These are phyloP conservation scores for Prunus mongolica DNA, from an alignment of 306 rosid species.

Conservation along the genomic window DNA sequence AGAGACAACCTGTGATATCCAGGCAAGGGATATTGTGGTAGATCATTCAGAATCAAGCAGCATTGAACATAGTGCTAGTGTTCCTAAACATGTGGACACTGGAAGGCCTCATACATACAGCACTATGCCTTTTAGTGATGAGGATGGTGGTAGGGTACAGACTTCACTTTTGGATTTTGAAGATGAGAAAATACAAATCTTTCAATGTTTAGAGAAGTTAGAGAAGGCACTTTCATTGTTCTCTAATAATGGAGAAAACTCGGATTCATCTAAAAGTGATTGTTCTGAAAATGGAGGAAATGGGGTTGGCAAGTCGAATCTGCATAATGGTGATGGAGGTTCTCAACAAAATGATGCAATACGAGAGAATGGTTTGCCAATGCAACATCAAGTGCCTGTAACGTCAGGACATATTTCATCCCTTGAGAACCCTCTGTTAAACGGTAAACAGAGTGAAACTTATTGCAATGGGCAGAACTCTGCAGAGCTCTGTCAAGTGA, in stretches of 20 bases:
- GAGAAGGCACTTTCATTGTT: conserved; percentile 61
- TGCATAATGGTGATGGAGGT: conserved; percentile 5
- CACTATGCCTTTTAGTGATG: conserved; percentile 18
- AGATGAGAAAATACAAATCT: conserved; percentile 55
- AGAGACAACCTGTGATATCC: conserved; percentile 43
- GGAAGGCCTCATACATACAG: conserved; percentile 28
- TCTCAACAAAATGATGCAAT: conserved; percentile 23
- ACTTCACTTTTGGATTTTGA: conserved; percentile 41
- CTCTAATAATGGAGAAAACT: conserved; percentile 19
- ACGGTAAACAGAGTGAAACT: conserved; percentile 27
- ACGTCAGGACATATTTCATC: conserved; percentile 17
- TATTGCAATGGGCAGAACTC: conserved; percentile 16
- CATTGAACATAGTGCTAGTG: conserved; percentile 28
- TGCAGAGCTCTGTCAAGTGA: conserved; percentile 4
- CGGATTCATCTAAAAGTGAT: conserved; percentile 22
- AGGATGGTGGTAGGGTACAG: conserved; percentile 26
- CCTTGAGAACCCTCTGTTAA: conserved; percentile 22
- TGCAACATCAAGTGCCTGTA: conserved; percentile 35
- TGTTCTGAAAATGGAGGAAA: conserved; percentile 16
- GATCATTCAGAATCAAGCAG: conserved; percentile 45
- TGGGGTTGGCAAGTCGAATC: too few species aligned
- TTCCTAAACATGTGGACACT: conserved; percentile 20
- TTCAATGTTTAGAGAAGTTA: conserved; percentile 54
- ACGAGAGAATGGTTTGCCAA: conserved; percentile 18
- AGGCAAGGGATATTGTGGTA: conserved; percentile 69